A percentile compares a stretch with the other conserved stretches of the same genome.
Conservation (phyloP, 2,329 filamentous ascomycete genomes). For the Didymella keratinophila region DNA sequence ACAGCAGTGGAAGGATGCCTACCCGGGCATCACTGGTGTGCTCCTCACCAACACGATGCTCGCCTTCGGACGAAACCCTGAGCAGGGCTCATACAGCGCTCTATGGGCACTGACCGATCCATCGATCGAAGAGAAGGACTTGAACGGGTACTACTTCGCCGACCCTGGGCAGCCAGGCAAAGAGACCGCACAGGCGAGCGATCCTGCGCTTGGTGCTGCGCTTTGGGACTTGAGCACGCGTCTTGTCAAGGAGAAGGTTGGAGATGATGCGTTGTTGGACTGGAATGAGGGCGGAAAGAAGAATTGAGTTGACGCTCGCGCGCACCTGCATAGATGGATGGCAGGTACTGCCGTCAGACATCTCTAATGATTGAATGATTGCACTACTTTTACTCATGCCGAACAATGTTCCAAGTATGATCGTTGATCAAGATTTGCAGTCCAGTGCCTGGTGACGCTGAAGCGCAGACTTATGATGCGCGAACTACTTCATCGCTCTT, state of each 20-base stretch:
- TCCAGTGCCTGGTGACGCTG: no score
- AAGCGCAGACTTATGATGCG: no score
- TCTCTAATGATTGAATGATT: no score
- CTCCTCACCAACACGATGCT: conserved; percentile 50
- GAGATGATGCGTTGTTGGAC: conserved; percentile 49
- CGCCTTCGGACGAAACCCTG: conserved; percentile 46
- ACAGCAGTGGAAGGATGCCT: conserved; percentile 57
- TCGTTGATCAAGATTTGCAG: no score
- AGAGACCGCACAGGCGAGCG: conserved; percentile 51
- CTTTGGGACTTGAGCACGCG: conserved; percentile 54
- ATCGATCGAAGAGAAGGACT: conserved; percentile 53
- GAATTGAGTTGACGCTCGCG: conserved; percentile 4
- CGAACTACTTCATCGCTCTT: no score
- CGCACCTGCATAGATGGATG: no score
- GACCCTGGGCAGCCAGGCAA: conserved; percentile 52
- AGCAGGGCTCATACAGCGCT: conserved; percentile 57
- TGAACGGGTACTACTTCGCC: conserved; percentile 56
- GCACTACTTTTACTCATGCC: no score
- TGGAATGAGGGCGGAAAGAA: conserved; percentile 35
- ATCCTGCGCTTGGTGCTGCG: conserved; percentile 48
- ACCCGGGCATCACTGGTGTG: conserved; percentile 53
- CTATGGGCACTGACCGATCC: conserved; percentile 52
- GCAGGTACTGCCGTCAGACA: no score
- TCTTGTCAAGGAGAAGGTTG: conserved; percentile 54
- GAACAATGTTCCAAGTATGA: no score